A percentile compares a stretch with the other conserved stretches of the same genome.
Conservation (phyloP, 1,139 yeast genomes). For the Blastobotrys arbuscula region DNA sequence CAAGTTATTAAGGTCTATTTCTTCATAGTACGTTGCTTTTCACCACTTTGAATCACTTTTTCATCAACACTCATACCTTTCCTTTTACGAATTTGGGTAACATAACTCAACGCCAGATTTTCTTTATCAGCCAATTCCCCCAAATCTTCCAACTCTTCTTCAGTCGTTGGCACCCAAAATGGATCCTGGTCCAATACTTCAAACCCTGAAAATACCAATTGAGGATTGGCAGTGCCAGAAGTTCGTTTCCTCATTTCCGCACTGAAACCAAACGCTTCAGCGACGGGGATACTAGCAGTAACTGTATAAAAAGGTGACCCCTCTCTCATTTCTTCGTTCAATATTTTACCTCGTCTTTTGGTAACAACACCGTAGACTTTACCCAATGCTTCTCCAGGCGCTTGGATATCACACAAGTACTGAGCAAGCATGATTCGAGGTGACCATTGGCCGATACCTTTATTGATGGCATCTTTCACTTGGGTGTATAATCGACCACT, state of each 20-base stretch:
- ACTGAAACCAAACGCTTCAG: slow-evolving; percentile 94
- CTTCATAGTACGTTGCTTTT: slow-evolving; percentile 70
- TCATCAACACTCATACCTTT: slow-evolving; percentile 90
- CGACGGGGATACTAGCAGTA: slow-evolving; percentile 81
- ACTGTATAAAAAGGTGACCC: slow-evolving; percentile 95
- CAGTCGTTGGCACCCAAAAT: slow-evolving; percentile 99
- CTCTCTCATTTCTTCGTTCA: slow-evolving; percentile 93
- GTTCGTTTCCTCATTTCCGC: slow-evolving; percentile 92
- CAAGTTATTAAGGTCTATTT: slow-evolving; percentile 17
- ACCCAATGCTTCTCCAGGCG: slow-evolving; percentile 89
- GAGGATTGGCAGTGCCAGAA: slow-evolving; percentile 97
- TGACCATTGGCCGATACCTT: slow-evolving; percentile 68
- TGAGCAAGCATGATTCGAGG: slow-evolving; percentile 88
- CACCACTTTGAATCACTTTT: slow-evolving; percentile 85
- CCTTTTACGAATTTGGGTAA: slow-evolving; percentile 73
- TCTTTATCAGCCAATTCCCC: slow-evolving; percentile 94
- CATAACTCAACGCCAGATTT: slow-evolving; percentile 79
- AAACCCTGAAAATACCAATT: slow-evolving; percentile 83
- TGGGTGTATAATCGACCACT: slow-evolving; percentile 70
- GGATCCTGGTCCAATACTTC: slow-evolving; percentile 89
- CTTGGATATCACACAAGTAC: slow-evolving; percentile 93
- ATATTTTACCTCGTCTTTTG: slow-evolving; percentile 75
- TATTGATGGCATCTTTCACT: slow-evolving; percentile 68
- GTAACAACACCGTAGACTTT: slow-evolving; percentile 94
- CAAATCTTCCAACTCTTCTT: slow-evolving; percentile 86